These are phyloP conservation scores for Eucalyptus marginata DNA, from an alignment of 345 rosid genomes.

Conservation along the genomic window DNA sequence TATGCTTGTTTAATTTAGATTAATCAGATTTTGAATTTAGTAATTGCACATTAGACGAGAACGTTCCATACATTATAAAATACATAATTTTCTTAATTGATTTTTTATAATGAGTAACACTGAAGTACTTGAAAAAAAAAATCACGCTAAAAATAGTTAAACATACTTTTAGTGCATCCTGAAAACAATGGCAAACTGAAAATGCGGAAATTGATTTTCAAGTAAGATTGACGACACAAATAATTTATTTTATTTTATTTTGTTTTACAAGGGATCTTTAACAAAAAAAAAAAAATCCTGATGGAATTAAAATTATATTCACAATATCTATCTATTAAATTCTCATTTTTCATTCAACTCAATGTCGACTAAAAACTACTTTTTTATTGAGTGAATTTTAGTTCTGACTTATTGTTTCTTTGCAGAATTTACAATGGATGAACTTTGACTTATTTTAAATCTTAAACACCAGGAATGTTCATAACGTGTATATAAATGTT, in stretches of 20 bases:
- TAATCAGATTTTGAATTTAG: neutral
- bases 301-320: neutral
- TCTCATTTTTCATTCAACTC: neutral
- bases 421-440: neutral
- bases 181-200: neutral
- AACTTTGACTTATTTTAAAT: neutral
- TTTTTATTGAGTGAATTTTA: neutral
- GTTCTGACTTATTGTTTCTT: neutral
- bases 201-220: neutral
- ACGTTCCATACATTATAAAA: neutral
- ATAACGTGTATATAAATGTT: neutral
- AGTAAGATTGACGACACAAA: neutral
- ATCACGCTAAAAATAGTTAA: neutral
- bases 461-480: neutral
- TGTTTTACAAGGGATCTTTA: neutral
- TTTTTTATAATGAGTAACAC: neutral
- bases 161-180: neutral
- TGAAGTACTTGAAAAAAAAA: neutral
- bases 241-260: accelerated
- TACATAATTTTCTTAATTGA: neutral
- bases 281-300: neutral
- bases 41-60: neutral
- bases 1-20: neutral
- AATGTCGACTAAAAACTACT: neutral
- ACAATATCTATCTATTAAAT: neutral